phyloP scores from a whole-genome alignment of 352 stramenopile genomes.

The Pythium insidiosum region DNA sequence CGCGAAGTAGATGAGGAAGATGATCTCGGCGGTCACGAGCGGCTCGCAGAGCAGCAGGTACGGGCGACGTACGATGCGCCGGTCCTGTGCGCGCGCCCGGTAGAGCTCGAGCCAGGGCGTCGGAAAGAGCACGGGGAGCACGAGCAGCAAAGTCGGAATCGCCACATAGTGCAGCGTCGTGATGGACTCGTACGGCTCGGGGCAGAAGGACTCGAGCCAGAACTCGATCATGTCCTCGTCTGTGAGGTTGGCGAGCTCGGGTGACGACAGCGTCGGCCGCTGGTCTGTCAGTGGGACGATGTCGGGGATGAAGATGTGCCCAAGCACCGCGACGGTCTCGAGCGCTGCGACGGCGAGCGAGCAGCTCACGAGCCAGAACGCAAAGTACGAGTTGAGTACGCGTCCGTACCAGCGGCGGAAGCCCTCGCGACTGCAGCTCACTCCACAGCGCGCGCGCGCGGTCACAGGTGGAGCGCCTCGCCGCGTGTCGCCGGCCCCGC shows the following conservation, averaged over 20 bases:
- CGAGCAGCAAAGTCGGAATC: no score
- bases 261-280: no score
- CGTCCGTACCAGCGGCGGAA: constrained; percentile 16
- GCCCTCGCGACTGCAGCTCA: background rate
- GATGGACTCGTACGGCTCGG: no score
- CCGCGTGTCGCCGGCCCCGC: no score
- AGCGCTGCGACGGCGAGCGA: constrained; percentile 39
- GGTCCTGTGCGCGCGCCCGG: constrained; percentile 25
- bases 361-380: constrained; percentile 53
- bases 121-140: constrained; percentile 50
- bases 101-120: constrained; percentile 40
- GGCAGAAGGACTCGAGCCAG: no score
- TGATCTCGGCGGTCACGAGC: constrained; percentile 41
- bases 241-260: constrained; percentile 1
- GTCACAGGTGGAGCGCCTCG: background rate
- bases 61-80: constrained; percentile 49
- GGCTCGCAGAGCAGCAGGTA: constrained; percentile 68
- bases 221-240: background rate
- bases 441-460: background rate
- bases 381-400: constrained; percentile 67
- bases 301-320: constrained; percentile 13
- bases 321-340: constrained; percentile 29
- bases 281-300: no score
- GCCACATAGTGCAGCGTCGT: no score
- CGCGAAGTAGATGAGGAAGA: constrained; percentile 52